These are phyloP conservation scores for Pseudogymnoascus sp. DNA, from an alignment of 2,329 filamentous ascomycete species.

Conservation along the genomic window DNA sequence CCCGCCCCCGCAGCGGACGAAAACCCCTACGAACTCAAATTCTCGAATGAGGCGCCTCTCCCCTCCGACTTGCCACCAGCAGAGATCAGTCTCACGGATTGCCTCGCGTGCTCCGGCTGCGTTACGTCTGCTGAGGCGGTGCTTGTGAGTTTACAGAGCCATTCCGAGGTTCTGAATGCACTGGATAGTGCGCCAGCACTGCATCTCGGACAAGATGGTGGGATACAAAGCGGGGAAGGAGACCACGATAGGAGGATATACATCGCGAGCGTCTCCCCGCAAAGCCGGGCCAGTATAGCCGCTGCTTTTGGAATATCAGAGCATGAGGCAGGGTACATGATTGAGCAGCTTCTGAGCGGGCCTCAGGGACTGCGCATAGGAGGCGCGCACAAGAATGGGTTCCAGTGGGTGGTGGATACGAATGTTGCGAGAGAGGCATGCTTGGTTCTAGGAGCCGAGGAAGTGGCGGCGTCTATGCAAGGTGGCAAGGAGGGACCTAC, in stretches of 20 bases:
- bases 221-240: slow-evolving; percentile 29
- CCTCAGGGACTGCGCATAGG: slow-evolving; percentile 59
- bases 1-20: slow-evolving; percentile 49
- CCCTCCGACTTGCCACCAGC: slow-evolving; percentile 58
- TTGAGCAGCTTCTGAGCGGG: slow-evolving; percentile 70
- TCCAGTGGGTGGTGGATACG: slow-evolving; percentile 86
- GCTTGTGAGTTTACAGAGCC: slow-evolving; percentile 89
- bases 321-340: slow-evolving; percentile 68
- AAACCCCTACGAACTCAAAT: slow-evolving; percentile 74
- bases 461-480: slow-evolving; percentile 44
- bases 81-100: slow-evolving; percentile 93
- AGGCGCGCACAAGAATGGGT: slow-evolving; percentile 66
- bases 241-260: slow-evolving; percentile 65
- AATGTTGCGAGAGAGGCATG: slow-evolving; percentile 75
- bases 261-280: slow-evolving; percentile 86
- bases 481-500: slow-evolving; percentile 19
- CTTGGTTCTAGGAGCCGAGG: slow-evolving; percentile 70
- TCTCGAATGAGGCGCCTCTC: slow-evolving; percentile 66
- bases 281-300: slow-evolving; percentile 81
- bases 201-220: slow-evolving; percentile 13
- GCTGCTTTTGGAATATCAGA: slow-evolving; percentile 72
- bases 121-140: slow-evolving; percentile 96
- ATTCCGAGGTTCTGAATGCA: slow-evolving; percentile 78
- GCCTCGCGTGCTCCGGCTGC: slow-evolving; percentile 92
- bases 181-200: slow-evolving; percentile 58